These are phyloP conservation scores for Penicillium mononematosum DNA, from an alignment of 495 filamentous ascomycete genomes.

Conservation along the genomic window DNA sequence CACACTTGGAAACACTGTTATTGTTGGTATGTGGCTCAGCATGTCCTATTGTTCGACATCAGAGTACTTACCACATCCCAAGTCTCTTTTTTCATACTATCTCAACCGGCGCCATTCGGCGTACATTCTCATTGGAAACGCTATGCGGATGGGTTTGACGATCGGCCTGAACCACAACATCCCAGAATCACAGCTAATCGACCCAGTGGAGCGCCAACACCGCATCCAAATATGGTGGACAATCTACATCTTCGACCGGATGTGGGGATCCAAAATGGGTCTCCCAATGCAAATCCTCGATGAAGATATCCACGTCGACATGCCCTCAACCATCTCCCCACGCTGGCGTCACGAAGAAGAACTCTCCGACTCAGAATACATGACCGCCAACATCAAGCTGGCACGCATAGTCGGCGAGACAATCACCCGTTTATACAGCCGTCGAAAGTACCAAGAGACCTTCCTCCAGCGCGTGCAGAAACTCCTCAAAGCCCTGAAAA, in stretches of 20 bases:
- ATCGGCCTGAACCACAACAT: slow-evolving; percentile 50
- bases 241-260: slow-evolving; percentile 49
- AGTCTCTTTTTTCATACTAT: slow-evolving; percentile 48
- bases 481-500: slow-evolving; percentile 44
- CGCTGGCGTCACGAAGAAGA: slow-evolving; percentile 41
- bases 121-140: slow-evolving; percentile 42
- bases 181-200: slow-evolving; percentile 46
- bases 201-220: slow-evolving; percentile 44
- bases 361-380: slow-evolving; percentile 40
- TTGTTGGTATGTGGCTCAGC: slow-evolving; percentile 30
- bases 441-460: slow-evolving; percentile 44
- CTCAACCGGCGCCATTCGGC: slow-evolving; percentile 47
- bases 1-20: slow-evolving; percentile 42
- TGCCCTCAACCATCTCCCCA: slow-evolving; percentile 38
- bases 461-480: slow-evolving; percentile 46
- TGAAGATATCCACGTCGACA: slow-evolving; percentile 48
- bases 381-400: slow-evolving; percentile 44
- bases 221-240: slow-evolving; percentile 50
- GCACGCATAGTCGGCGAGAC: slow-evolving; percentile 45
- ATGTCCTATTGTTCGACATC: background rate
- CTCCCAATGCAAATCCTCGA: slow-evolving; percentile 47
- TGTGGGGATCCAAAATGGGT: slow-evolving; percentile 50
- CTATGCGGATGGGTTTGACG: slow-evolving; percentile 43
- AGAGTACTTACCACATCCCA: background rate
- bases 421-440: slow-evolving; percentile 43